Conservation (phyloP, 75 land plant species). For the Larix kaempferi region DNA sequence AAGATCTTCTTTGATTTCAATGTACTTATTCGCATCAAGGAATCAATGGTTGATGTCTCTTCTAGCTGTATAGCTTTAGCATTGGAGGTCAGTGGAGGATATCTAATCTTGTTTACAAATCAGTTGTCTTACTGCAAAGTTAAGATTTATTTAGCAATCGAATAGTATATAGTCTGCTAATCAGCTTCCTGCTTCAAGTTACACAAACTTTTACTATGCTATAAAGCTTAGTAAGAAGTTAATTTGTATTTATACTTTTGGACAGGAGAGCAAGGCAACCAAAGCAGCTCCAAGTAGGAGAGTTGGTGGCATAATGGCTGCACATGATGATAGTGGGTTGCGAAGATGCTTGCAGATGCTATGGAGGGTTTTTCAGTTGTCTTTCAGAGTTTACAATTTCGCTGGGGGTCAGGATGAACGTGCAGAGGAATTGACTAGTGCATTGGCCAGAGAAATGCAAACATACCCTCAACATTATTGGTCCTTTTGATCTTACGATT, state of each 20-base stretch:
- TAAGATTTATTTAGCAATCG: neutral
- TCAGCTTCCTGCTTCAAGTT: neutral
- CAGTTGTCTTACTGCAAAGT: neutral
- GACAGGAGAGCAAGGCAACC: constrained; percentile 32
- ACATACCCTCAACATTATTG: constrained; percentile 18
- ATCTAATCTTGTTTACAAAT: neutral
- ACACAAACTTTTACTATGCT: neutral
- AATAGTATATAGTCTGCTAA: neutral
- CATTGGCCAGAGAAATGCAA: constrained; percentile 46
- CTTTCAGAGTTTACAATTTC: constrained; percentile 53
- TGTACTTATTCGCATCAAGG: constrained; percentile 43
- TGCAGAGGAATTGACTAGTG: constrained; percentile 34
- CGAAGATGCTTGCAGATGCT: constrained; percentile 28
- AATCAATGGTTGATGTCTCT: constrained; percentile 62
- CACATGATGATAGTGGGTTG: constrained; percentile 7
- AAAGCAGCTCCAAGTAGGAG: constrained; percentile 10
- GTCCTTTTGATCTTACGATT: neutral
- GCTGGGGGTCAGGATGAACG: constrained; percentile 61
- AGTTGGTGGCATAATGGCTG: neutral
- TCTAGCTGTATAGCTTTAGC: constrained; percentile 60
- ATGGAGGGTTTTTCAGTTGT: constrained; percentile 52
- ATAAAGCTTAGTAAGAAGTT: neutral
- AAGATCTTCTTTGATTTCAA: constrained; percentile 53
- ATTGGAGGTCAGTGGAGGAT: constrained; percentile 32
- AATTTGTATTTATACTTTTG: neutral